Base-by-base conservation (phyloP, 164 flowering plant species). In the Euptelea pleiosperma region DNA sequence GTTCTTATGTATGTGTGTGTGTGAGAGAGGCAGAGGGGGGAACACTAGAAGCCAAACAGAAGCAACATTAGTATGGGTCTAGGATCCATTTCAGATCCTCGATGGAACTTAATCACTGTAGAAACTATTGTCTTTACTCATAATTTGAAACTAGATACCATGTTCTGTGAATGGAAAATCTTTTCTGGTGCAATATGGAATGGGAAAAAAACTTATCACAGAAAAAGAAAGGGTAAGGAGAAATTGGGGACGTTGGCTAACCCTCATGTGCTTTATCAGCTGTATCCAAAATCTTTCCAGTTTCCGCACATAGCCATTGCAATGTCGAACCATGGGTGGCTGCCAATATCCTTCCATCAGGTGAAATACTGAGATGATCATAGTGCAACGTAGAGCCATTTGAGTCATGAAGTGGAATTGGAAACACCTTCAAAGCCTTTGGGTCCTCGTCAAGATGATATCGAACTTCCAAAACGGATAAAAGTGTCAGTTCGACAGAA, bases 361-460 rank as follows among this genome's bases (percentile, higher is more conserved):
- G 89, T 29, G 97, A 90, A 47, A 93, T 51, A 57, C 83, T 64
- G 45, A 93, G 87, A 50, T 77, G 95, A 71, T 93, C 97, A 79
- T 93, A 93, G 31, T 76, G 80, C 80, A 88, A 55, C 24, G 84
- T 43, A 29, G 77, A 52, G 36, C 99, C 99, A 35, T 22, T 77
- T 41, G 86, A 67, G 71, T 83, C 96, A 42, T 64, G 78, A 54
- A 90, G 89, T 42, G 99, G 97, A 64, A 93, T 90, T 8, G 86
- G 92, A 55, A 90, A 86, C 70, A 82, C 89, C 82, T 85, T 90
- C 81, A 88, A 41, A 33, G 92, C 78, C 71, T 90, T 93, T 40
- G 99, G 97, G 59, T 93, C 99, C 81, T 93, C 99, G 61, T 88
- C 92, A 25, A 88, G 77, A 73, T 83, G 99, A 72, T 90, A 93